Percentiles rank a stretch among this genome's conserved stretches.
phyloP scores from a whole-genome alignment of 345 rosid species.

The Salix suchowensis region DNA sequence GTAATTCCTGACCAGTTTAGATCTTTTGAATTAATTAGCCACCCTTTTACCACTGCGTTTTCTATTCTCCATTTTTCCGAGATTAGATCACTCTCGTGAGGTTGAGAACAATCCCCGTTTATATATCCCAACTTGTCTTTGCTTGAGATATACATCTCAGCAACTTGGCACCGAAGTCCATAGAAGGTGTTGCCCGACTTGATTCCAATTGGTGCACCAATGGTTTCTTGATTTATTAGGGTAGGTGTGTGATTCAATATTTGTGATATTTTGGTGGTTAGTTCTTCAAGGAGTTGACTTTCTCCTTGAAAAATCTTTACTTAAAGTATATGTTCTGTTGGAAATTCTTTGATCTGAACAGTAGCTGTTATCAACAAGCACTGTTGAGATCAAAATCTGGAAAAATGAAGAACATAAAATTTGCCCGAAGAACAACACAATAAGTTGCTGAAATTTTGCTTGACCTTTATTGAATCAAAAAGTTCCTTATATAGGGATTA shows the following conservation, averaged over 20 bases:
- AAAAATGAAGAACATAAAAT: too few species aligned
- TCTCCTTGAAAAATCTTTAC: background rate
- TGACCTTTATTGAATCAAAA: too few species aligned
- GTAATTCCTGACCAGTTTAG: too few species aligned
- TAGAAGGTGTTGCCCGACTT: background rate
- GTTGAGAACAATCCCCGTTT: background rate
- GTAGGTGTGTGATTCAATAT: too few species aligned
- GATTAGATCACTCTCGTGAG: background rate
- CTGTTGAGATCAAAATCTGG: too few species aligned
- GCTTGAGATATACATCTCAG: background rate
- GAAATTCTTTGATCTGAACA: too few species aligned
- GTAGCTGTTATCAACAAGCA: too few species aligned
- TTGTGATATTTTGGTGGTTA: background rate
- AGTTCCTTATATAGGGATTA: too few species aligned
- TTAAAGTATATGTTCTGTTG: too few species aligned
- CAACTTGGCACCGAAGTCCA: background rate
- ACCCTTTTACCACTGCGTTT: constrained; percentile 1
- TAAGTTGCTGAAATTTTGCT: too few species aligned
- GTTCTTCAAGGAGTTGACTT: too few species aligned
- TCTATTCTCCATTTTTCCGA: background rate
- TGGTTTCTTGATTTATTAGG: background rate
- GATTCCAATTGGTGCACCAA: background rate
- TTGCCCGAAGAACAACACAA: too few species aligned
- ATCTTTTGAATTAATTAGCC: background rate
- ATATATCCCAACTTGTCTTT: background rate